These are phyloP conservation scores for Penicillium dipodomyicola DNA, from an alignment of 495 filamentous ascomycete genomes.

Conservation along the genomic window DNA sequence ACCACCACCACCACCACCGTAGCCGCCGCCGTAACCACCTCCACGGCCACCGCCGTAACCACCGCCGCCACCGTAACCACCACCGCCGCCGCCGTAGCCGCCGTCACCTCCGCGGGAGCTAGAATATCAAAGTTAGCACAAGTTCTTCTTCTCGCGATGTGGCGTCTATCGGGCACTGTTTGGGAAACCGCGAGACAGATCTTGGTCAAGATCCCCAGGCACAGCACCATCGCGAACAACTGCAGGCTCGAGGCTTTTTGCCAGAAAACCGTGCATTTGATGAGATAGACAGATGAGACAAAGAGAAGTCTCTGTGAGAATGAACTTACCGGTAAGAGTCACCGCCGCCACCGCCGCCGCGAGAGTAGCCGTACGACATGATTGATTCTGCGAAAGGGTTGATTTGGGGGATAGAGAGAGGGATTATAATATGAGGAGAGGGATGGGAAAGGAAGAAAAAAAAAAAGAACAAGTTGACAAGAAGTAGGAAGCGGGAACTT, in stretches of 20 bases:
- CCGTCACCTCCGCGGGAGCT: conserved; percentile 47
- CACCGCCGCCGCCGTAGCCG: conserved; percentile 45
- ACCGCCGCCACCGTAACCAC: conserved; percentile 43
- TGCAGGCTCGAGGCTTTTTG: neutral
- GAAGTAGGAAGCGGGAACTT: neutral
- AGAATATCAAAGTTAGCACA: conserved; percentile 22
- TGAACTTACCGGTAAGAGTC: conserved; percentile 48
- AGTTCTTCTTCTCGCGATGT: neutral
- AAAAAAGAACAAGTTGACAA: conserved; percentile 2
- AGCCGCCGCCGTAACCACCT: conserved; percentile 42
- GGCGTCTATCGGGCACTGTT: neutral
- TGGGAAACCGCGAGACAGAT: neutral
- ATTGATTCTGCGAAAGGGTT: conserved; percentile 29
- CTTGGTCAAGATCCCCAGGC: neutral
- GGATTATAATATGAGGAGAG: conserved; percentile 22
- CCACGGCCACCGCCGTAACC: conserved; percentile 47
- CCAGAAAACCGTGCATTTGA: neutral
- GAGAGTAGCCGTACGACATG: conserved; percentile 70
- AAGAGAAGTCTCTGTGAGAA: neutral
- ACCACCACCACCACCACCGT: conserved; percentile 47
- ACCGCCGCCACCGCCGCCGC: conserved; percentile 31
- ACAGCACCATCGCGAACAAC: conserved; percentile 7
- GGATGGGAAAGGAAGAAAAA: conserved; percentile 14
- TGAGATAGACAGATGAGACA: neutral
- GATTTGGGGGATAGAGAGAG: conserved; percentile 23